phyloP scores from a whole-genome alignment of 1,139 yeast genomes.

The Yamadazyma membranifaciens region DNA sequence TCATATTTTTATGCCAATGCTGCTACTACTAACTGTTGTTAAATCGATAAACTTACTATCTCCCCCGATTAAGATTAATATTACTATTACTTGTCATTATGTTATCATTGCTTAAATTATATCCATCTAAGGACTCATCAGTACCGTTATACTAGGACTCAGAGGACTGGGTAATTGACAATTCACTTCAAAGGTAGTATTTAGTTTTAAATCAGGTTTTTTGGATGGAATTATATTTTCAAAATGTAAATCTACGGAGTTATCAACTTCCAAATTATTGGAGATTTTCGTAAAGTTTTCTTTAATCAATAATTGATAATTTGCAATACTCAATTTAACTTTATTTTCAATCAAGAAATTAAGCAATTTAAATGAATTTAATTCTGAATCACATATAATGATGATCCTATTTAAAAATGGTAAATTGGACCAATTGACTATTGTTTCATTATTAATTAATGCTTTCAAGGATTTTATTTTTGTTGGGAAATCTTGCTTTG shows the following conservation, averaged over 20 bases:
- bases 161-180: conserved; percentile 14
- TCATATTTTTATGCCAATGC: too few relatives aligned
- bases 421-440: conserved; percentile 41
- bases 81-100: too few relatives aligned
- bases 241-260: conserved; percentile 14
- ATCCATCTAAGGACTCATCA: conserved; percentile 1
- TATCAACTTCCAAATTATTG: conserved; percentile 12
- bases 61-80: too few relatives aligned
- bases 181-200: conserved; percentile 1
- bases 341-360: conserved; percentile 18
- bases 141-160: conserved; percentile 6
- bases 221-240: conserved; percentile 11
- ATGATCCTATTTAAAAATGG: conserved; percentile 43
- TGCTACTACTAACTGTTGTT: too few relatives aligned
- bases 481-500: conserved; percentile 10
- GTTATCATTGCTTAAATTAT: not conserved
- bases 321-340: conserved; percentile 7
- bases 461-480: conserved; percentile 7
- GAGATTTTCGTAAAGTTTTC: conserved; percentile 13
- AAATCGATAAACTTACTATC: too few relatives aligned
- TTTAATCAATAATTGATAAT: conserved; percentile 13
- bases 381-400: conserved; percentile 35
- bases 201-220: conserved; percentile 7
- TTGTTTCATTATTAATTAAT: conserved; percentile 6
- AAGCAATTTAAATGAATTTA: conserved; percentile 5